Conservation (phyloP, 2,329 filamentous ascomycete species). For the Alternaria longipes region DNA sequence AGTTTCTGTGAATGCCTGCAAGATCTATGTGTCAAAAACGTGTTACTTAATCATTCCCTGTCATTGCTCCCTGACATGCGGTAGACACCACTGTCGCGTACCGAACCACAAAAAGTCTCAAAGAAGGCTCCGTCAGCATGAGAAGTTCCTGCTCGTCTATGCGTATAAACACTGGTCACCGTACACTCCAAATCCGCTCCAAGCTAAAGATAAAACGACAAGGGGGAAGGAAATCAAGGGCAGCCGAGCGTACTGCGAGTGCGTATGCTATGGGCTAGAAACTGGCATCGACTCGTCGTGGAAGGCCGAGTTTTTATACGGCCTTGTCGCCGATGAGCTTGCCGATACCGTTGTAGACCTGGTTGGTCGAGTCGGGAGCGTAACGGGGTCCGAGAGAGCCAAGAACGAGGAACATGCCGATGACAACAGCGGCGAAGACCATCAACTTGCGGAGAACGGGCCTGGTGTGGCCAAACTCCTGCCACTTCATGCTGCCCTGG, state of each 20-base stretch:
- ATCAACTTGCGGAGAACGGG: constrained; percentile 81
- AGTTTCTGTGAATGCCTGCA: constrained; percentile 27
- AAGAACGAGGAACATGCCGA: constrained; percentile 75
- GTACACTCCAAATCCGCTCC: constrained; percentile 34
- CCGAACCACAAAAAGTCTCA: constrained; percentile 21
- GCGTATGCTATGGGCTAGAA: neutral
- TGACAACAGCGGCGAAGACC: constrained; percentile 70
- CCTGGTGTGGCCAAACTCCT: constrained; percentile 81
- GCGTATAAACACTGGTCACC: constrained; percentile 39
- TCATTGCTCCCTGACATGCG: constrained; percentile 40
- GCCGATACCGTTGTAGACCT: constrained; percentile 47
- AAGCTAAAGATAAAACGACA: constrained; percentile 41
- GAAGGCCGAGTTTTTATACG: constrained; percentile 17
- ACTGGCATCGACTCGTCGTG: neutral
- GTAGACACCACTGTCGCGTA: constrained; percentile 24
- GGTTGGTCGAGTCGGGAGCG: constrained; percentile 49
- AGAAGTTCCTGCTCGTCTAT: constrained; percentile 46
- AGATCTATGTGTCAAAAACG: constrained; percentile 46
- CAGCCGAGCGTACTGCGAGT: neutral
- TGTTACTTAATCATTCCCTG: constrained; percentile 40
- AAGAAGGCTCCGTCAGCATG: constrained; percentile 29
- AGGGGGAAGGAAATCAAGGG: constrained; percentile 26
- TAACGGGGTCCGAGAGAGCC: constrained; percentile 56
- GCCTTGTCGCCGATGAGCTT: constrained; percentile 46
- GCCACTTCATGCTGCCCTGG: constrained; percentile 80